Evolutionary conservation across 768 basidiomycete genomes (phyloP).

Genomic region (Pleurotus tuoliensis): DNA sequence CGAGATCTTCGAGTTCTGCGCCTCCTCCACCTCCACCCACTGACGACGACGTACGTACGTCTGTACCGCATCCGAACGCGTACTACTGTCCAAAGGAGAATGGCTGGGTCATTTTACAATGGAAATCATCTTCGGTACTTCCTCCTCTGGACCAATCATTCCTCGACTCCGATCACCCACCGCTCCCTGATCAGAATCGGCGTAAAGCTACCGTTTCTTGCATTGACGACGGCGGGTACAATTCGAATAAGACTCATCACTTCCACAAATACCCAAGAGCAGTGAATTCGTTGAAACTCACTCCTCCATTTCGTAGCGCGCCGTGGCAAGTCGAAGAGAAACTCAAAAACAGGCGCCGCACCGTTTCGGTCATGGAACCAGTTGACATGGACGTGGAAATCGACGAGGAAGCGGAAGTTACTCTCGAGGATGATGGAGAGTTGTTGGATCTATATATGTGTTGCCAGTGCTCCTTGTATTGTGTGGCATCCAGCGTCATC

Average conservation of each 20-base stretch:
- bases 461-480: constrained; percentile 78
- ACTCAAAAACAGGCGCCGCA: constrained; percentile 50
- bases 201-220: constrained; percentile 50
- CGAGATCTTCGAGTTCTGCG: constrained; percentile 12
- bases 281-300: constrained; percentile 65
- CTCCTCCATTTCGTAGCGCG: constrained; percentile 53
- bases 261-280: constrained; percentile 74
- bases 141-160: constrained; percentile 63
- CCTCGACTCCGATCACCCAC: constrained; percentile 29
- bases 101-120: constrained; percentile 74
- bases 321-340: constrained; percentile 55
- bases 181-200: constrained; percentile 53
- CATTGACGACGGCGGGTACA: constrained; percentile 41
- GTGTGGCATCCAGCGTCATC: constrained; percentile 64
- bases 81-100: constrained; percentile 83
- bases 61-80: constrained; percentile 78
- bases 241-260: constrained; percentile 69
- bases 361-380: constrained; percentile 30
- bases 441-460: constrained; percentile 78
- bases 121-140: constrained; percentile 58
- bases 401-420: constrained; percentile 21
- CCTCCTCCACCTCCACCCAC: constrained; percentile 40
- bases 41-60: constrained; percentile 60
- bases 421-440: constrained; percentile 43
- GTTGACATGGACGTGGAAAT: constrained; percentile 39